phyloP scores from a whole-genome alignment of 208 protist genomes.

The Trichomonas vaginalis region DNA sequence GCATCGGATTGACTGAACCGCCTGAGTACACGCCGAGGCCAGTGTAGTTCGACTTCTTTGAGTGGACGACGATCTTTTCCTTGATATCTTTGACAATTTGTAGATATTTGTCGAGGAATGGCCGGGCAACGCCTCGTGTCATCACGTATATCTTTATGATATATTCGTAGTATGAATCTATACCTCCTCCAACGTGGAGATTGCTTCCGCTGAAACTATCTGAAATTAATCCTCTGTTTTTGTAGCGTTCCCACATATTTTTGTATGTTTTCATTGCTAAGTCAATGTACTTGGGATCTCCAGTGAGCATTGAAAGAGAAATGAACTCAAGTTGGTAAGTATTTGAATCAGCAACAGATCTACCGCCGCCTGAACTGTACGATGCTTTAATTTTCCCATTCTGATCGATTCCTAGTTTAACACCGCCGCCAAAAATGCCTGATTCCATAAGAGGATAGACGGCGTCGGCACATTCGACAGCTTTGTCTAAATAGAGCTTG shows the following conservation, averaged over 20 bases:
- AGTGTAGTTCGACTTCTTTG: background rate
- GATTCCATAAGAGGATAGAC: background rate
- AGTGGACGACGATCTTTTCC: background rate
- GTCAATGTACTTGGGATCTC: background rate
- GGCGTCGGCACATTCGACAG: background rate
- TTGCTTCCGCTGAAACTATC: background rate
- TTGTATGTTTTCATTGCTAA: background rate
- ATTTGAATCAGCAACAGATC: background rate
- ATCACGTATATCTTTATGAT: background rate
- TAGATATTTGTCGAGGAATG: background rate
- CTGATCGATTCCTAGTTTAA: background rate
- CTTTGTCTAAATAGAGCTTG: constrained; percentile 29
- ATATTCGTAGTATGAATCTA: background rate
- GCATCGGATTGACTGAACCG: background rate
- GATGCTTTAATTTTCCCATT: background rate
- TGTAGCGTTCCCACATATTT: background rate
- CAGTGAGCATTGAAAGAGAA: background rate
- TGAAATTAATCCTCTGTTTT: background rate
- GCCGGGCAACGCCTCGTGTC: background rate
- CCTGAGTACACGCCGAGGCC: background rate
- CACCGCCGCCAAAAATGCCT: background rate
- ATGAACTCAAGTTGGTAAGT: background rate
- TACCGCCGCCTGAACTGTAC: background rate
- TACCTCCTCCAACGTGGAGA: background rate
- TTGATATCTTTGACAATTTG: background rate